Percentiles rank a stretch among this genome's conserved stretches.
Evolutionary conservation across 2,329 filamentous ascomycete species (phyloP).

Genomic region (Hymenoscyphus fructigenus): DNA sequence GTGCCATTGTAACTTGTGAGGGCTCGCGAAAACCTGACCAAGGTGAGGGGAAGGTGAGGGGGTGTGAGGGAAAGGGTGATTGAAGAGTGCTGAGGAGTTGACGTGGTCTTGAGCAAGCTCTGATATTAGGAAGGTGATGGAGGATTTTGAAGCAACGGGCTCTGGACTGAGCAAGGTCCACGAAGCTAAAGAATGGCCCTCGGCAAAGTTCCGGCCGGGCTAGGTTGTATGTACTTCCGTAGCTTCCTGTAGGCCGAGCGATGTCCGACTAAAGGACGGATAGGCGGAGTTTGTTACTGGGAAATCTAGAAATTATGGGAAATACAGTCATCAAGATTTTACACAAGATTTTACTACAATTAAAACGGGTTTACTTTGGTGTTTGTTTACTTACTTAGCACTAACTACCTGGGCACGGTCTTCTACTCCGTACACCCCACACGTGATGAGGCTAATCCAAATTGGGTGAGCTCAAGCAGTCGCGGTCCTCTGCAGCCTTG

Average conservation of each 20-base stretch:
- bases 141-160: constrained; percentile 15
- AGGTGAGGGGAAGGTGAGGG: constrained; percentile 23
- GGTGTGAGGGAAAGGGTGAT: constrained; percentile 5
- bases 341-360: too few relatives aligned
- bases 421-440: background rate
- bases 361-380: too few relatives aligned
- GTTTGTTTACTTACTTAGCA: too few relatives aligned
- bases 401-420: too few relatives aligned
- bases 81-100: constrained; percentile 11
- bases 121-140: constrained; percentile 16
- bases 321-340: too few relatives aligned
- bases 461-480: constrained; percentile 17
- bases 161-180: background rate
- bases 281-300: too few relatives aligned
- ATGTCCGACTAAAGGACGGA: too few relatives aligned
- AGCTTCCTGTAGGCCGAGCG: constrained; percentile 13
- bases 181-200: constrained; percentile 4
- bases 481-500: constrained; percentile 29
- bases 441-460: background rate
- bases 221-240: background rate
- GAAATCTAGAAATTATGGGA: too few relatives aligned
- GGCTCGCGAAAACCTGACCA: constrained; percentile 28
- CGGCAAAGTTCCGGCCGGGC: background rate
- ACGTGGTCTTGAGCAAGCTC: constrained; percentile 24
- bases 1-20: constrained; percentile 68